phyloP scores from a whole-genome alignment of 441 rosid genomes.

The Pelargonium fulgidum region DNA sequence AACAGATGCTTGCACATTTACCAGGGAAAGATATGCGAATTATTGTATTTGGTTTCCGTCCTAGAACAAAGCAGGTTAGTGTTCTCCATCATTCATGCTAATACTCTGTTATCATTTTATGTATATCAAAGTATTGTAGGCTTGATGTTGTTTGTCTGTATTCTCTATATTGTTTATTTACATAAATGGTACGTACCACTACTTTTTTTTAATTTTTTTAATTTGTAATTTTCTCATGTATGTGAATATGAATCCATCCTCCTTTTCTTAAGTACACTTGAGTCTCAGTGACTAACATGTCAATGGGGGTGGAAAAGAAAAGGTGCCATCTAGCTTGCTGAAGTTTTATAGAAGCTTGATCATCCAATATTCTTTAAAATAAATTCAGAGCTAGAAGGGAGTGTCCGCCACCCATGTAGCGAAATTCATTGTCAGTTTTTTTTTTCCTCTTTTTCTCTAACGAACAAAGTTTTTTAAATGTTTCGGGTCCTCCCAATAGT shows the following conservation, averaged over 20 bases:
- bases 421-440: not conserved
- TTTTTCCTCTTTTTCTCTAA: not conserved
- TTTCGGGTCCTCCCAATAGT: not conserved
- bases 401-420: not conserved
- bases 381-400: not conserved
- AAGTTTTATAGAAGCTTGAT: not conserved
- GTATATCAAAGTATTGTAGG: not conserved
- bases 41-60: constrained; percentile 86
- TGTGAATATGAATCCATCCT: no score
- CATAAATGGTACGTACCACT: not conserved
- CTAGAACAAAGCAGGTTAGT: constrained; percentile 77
- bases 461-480: not conserved
- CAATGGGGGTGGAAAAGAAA: not conserved
- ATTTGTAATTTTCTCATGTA: no score
- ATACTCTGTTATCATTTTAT: constrained; percentile 7
- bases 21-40: constrained; percentile 98
- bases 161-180: not conserved
- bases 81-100: not conserved
- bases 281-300: not conserved
- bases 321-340: not conserved
- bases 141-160: not conserved
- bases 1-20: constrained; percentile 21
- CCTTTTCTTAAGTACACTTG: not conserved
- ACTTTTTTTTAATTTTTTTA: not conserved
- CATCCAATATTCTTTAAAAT: not conserved